Conservation (phyloP, 1,139 yeast species). For the Suhomyces atakaporum region DNA sequence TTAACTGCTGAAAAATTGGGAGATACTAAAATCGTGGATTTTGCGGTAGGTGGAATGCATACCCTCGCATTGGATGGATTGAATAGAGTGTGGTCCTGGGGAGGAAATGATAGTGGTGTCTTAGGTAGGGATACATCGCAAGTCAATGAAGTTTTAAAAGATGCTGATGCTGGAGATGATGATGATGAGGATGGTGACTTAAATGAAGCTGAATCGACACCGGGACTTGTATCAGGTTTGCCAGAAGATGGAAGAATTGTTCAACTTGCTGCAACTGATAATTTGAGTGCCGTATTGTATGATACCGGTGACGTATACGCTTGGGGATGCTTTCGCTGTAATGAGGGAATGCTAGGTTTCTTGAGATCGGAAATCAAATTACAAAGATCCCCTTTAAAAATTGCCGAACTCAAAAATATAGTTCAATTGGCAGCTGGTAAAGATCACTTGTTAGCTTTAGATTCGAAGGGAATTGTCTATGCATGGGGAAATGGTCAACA, state of each 20-base stretch:
- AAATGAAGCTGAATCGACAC: constrained; percentile 87
- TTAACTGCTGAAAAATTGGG: constrained; percentile 61
- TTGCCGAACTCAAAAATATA: constrained; percentile 63
- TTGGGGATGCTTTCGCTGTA: constrained; percentile 96
- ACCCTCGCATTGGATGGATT: constrained; percentile 74
- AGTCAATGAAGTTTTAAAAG: constrained; percentile 61
- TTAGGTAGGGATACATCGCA: constrained; percentile 84
- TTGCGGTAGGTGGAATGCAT: constrained; percentile 97
- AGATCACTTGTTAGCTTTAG: constrained; percentile 85
- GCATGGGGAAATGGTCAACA: constrained; percentile 99
- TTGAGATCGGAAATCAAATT: constrained; percentile 56
- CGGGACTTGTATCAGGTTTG: constrained; percentile 68
- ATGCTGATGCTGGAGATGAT: constrained; percentile 58
- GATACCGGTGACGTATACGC: constrained; percentile 89
- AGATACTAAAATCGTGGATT: constrained; percentile 59
- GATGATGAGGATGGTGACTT: constrained; percentile 79
- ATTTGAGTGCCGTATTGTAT: constrained; percentile 76
- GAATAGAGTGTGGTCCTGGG: constrained; percentile 94
- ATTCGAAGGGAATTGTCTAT: constrained; percentile 79
- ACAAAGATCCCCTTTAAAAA: constrained; percentile 68
- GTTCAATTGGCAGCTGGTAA: constrained; percentile 92
- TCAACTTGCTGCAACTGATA: constrained; percentile 91
- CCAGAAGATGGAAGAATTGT: constrained; percentile 61
- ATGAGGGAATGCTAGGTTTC: constrained; percentile 89
- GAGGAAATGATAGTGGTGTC: constrained; percentile 89